Base-by-base conservation (phyloP, 2,329 filamentous ascomycete species). In the Aspergillaceae sp. region DNA sequence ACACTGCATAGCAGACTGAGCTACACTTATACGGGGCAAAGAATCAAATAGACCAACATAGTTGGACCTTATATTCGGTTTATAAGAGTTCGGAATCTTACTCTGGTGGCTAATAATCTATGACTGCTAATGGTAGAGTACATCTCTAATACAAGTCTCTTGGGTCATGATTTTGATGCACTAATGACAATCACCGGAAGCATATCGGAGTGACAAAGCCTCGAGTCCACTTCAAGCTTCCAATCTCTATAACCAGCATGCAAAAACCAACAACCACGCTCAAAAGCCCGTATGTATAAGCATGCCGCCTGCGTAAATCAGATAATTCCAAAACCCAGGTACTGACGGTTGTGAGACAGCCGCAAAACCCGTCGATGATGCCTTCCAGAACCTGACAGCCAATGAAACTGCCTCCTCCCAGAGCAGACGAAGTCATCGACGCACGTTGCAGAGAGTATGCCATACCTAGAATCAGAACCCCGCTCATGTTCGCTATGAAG, bases 361-460 rank as follows among this genome's bases (percentile, higher is more conserved):
- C 80, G 56, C 80, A 83, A 57, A 83, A 82, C 1, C 80, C 80
- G 62, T 83, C 78, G 57, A 78, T 73, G 4, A 83, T 62, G 2
- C 79, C 79, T 54, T 82, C 77, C 32, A 86, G 60, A 1, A 84
- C 75, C 58, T 83, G 79, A 50, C 82, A 88, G 0, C 77, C 80
- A 1, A 82, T 58, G 4, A 78, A 36, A 26, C 35, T 27, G 11
- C 35, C 35, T 59, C 0, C 75, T 77, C 4, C 72, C 73, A 48
- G 54, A 50, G 44, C 52, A 59, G 1, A 75, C 73, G 35, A 37
- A 3, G 43, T 50, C 9, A 69, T 57, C 29, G 51, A 51, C 4
- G 77, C 68, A 57, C 87, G 87, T 49, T 86, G 84, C 37, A 94
- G 68, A 56, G 90, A 84, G 71, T 79, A 94, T 5, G 79, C 74